These are phyloP conservation scores for Erythrobasidium hasegawianum DNA, from an alignment of 1,284 basidiomycete genomes.

Conservation along the genomic window DNA sequence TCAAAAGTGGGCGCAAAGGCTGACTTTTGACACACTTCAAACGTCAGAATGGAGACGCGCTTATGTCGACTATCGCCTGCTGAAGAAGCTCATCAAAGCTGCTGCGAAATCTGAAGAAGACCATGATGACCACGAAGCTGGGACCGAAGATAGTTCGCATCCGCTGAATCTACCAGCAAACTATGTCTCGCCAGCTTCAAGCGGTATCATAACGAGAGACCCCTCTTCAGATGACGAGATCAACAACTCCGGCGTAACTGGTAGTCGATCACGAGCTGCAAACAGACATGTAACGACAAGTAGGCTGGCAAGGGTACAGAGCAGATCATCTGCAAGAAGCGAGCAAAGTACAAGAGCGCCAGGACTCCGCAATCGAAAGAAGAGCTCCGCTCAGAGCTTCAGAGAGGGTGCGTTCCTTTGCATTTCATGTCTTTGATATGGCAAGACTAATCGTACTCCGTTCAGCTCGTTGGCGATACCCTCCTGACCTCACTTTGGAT, in stretches of 20 bases:
- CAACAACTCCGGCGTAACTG: neutral
- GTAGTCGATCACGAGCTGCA: too few species aligned
- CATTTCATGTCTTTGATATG: neutral
- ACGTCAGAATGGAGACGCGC: slow-evolving; percentile 46
- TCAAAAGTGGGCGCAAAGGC: neutral
- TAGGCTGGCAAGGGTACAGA: slow-evolving; percentile 20
- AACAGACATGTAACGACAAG: neutral
- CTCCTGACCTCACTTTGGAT: slow-evolving; percentile 47
- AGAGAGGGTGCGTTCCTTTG: slow-evolving; percentile 20
- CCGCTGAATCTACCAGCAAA: slow-evolving; percentile 13
- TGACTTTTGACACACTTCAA: neutral
- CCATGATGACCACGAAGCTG: neutral
- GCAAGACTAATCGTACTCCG: too few species aligned
- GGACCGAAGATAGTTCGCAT: slow-evolving; percentile 6
- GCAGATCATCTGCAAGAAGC: slow-evolving; percentile 26
- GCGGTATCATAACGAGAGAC: neutral
- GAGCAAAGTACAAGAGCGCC: neutral
- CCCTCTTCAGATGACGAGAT: neutral
- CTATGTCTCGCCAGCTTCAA: neutral
- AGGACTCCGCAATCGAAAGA: slow-evolving; percentile 11
- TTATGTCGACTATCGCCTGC: slow-evolving; percentile 48
- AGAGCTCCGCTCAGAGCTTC: slow-evolving; percentile 11
- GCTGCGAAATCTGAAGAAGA: slow-evolving; percentile 35
- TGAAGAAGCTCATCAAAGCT: slow-evolving; percentile 50
- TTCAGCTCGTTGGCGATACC: slow-evolving; percentile 26